Base-by-base conservation (phyloP, 176 grass and related monocot genomes). In the Triticum monococcum region DNA sequence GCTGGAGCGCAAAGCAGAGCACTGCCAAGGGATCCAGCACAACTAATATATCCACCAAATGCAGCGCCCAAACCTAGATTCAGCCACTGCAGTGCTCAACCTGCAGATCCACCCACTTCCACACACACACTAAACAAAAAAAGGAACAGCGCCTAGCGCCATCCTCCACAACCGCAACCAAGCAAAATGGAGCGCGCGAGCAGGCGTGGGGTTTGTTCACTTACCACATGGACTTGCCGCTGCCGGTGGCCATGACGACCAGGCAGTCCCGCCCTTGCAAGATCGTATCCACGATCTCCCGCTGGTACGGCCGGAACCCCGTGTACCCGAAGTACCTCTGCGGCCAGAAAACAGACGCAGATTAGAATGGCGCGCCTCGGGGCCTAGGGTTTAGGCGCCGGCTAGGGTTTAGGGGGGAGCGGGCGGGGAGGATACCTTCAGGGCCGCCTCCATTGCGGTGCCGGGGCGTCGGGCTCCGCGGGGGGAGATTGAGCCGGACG, bases 191-290 rank as follows among this genome's bases (percentile, higher is more conserved):
- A 2, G 1, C 69, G 3, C 9, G 38, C 38, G 38, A 17, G 75
- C 38, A 12, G 36, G 73, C 37, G 32, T 48, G n/a, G 35, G 8
- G 45, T 18, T 31, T 75, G 9, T 52, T 33, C 12, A 16, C 12
- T 86, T 84, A 92, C 91, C 93, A 98, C 20, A 98, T 82, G 45
- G 93, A 95, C 74, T 98, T 98, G 71, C 96, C 96, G 75, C 96
- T 98, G 74, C 96, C 93, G n/a, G 96, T 98, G 80, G 93, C 91
- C 96, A 98, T 98, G 79, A 98, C 96, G 37, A 87, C 93, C 73
- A 95, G 73, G 87, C 93, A 93, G 79, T 98, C 96, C 86, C 78
- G 92, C 38, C 91, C 89, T 46, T 89, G 66, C 31, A 95, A 56
- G 24, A 98, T 86, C 77, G 92, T 85, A 67, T 93, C 66, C 13